Evolutionary conservation across 164 flowering plant genomes (phyloP).

Genomic region (Annona squamosa): DNA sequence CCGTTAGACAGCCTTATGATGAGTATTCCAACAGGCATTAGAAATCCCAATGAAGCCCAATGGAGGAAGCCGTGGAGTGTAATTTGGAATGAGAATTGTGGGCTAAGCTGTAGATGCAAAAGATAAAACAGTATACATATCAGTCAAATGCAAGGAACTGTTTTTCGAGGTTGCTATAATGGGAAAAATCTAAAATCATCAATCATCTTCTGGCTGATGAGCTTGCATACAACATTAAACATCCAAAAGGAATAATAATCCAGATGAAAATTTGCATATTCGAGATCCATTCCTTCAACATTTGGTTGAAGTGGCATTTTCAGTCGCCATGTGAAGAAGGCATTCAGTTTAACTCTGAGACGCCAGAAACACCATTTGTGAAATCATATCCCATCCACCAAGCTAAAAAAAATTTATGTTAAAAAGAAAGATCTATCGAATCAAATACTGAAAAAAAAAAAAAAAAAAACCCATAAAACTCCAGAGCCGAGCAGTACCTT

Average conservation of each 20-base stretch:
- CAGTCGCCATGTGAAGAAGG: background rate
- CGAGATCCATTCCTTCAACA: background rate
- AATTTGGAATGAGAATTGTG: constrained; percentile 31
- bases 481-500: constrained; percentile 23
- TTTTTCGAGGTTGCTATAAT: background rate
- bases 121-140: background rate
- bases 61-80: constrained; percentile 58
- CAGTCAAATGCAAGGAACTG: background rate
- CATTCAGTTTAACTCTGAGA: background rate
- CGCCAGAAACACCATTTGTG: too few species aligned
- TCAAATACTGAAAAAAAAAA: background rate
- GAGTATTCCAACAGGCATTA: constrained; percentile 75
- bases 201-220: too few species aligned
- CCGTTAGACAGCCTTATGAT: constrained; percentile 46
- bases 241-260: background rate
- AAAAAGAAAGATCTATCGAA: background rate
- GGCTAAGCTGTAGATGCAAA: constrained; percentile 26
- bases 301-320: background rate
- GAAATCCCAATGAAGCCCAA: constrained; percentile 76
- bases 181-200: background rate
- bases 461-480: background rate
- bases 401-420: background rate
- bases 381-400: background rate
- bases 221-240: background rate
- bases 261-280: background rate